Conservation (phyloP, 2,329 filamentous ascomycete species). For the Aspergillus fumigatiaffinis region DNA sequence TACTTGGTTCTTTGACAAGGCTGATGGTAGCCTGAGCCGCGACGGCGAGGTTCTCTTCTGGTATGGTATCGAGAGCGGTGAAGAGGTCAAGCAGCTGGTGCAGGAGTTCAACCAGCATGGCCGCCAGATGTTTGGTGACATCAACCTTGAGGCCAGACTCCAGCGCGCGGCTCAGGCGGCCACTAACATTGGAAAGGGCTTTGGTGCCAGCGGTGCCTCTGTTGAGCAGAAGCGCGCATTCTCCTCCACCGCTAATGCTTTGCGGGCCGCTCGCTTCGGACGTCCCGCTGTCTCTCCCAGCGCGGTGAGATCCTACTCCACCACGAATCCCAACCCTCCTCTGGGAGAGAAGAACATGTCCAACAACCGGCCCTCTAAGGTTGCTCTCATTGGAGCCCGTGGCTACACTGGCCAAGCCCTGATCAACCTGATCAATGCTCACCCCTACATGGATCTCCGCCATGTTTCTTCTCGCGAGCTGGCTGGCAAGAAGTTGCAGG, state of each 20-base stretch:
- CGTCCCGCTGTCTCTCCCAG: constrained; percentile 28
- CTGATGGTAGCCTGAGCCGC: constrained; percentile 82
- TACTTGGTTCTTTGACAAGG: constrained; percentile 97
- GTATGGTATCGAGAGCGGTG: constrained; percentile 80
- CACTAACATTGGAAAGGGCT: constrained; percentile 50
- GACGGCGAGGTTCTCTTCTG: constrained; percentile 92
- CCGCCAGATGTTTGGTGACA: constrained; percentile 80
- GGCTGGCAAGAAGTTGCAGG: constrained; percentile 77
- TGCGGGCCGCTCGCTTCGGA: constrained; percentile 33
- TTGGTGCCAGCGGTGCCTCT: constrained; percentile 45
- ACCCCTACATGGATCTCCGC: constrained; percentile 83
- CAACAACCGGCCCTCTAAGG: constrained; percentile 70
- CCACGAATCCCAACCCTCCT: constrained; percentile 78
- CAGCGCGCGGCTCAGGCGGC: constrained; percentile 71
- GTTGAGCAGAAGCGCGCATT: constrained; percentile 63
- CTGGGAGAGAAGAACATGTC: constrained; percentile 84
- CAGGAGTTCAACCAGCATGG: constrained; percentile 80
- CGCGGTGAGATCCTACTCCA: constrained; percentile 38
- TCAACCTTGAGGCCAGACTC: constrained; percentile 82
- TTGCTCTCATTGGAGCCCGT: constrained; percentile 85
- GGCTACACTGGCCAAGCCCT: constrained; percentile 93
- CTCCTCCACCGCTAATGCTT: constrained; percentile 53
- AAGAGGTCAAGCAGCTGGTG: constrained; percentile 79
- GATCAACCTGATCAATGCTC: constrained; percentile 78
- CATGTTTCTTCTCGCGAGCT: constrained; percentile 94